Base-by-base conservation (phyloP, 306 rosid genomes). In the Spatholobus suberectus region DNA sequence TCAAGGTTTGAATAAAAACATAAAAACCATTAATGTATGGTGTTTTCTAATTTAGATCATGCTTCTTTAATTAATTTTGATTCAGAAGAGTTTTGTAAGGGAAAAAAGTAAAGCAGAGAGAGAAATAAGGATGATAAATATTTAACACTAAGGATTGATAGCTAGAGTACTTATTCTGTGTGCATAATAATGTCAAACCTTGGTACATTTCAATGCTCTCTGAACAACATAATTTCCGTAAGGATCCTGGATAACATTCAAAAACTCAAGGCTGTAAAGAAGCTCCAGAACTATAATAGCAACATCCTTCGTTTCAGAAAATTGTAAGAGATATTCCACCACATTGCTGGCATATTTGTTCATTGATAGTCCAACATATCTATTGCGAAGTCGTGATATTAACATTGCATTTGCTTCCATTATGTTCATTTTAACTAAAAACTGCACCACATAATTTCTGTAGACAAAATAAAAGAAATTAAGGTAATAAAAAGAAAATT, bases 401-500 rank as follows among this genome's bases (percentile, higher is more conserved):
- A 89, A 51, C 11, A 0, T 7, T 59, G n/a, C 3, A 34, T 37
- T 83, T 17, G 21, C 23, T 1, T 2, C 0, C 17, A 18, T 26
- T 1, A 24, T 20, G 32, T 2, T 5, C 83, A 72, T 3, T 21
- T 23, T 43, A 66, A 86, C 10, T 62, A 87, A 3, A 61, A 0
- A 51, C 38, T 92, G 88, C 54, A 92, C 74, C 59, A 89, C 85
- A 27, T 88, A 88, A 80, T 88, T 90, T 82, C 94, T 90, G 82
- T 21, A 11, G 2, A 47, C 18, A 71, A 67, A 49, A 12, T 6
- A 23, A 27, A 20, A 37, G 4, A 38, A 11, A 47, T 23, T 10
- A 2, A 9, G 73, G 61, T 62, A 61, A 32, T 0, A 34, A 38
- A 75, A 18, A 11, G 65, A 20, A 24, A 26, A 35, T 5, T 47